phyloP scores from a whole-genome alignment of 768 basidiomycete species.

The Phaffia australis region DNA sequence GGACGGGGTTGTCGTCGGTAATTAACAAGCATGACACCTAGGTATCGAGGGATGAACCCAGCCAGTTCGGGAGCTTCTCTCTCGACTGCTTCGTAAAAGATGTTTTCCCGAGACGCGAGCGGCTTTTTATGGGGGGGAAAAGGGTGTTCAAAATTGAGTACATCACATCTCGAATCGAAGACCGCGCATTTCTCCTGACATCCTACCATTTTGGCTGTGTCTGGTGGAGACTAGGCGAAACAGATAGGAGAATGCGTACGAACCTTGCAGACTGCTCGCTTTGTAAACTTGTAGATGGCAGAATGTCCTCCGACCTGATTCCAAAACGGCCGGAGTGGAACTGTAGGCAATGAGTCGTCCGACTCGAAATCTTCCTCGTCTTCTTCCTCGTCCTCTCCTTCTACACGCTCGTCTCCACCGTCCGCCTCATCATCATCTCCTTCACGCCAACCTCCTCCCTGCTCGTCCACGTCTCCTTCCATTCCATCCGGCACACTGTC shows the following conservation, averaged over 20 bases:
- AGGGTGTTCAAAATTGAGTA: conserved; percentile 24
- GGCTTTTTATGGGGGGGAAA: conserved; percentile 49
- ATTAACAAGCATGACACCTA: conserved; percentile 96
- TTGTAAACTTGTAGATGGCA: conserved; percentile 95
- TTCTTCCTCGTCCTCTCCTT: conserved; percentile 26
- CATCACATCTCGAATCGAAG: background rate
- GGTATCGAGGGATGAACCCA: conserved; percentile 90
- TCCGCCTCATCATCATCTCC: conserved; percentile 23
- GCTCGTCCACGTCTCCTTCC: conserved; percentile 11
- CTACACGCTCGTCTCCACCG: conserved; percentile 21
- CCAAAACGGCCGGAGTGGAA: conserved; percentile 86
- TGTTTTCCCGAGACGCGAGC: conserved; percentile 87
- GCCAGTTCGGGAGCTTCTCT: conserved; percentile 82
- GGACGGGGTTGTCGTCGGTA: conserved; percentile 60
- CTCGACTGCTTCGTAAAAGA: conserved; percentile 96
- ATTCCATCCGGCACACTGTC: background rate
- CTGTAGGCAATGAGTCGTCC: conserved; percentile 43
- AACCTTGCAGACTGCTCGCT: conserved; percentile 96
- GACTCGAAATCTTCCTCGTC: conserved; percentile 26
- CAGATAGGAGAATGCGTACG: conserved; percentile 32
- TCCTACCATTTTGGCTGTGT: background rate
- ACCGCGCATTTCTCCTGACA: background rate
- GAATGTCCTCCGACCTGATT: conserved; percentile 98
- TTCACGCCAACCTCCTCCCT: conserved; percentile 4
- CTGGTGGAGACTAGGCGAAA: background rate